Evolutionary conservation across 768 basidiomycete genomes (phyloP).

Genomic region (Boletus rubescentipes): DNA sequence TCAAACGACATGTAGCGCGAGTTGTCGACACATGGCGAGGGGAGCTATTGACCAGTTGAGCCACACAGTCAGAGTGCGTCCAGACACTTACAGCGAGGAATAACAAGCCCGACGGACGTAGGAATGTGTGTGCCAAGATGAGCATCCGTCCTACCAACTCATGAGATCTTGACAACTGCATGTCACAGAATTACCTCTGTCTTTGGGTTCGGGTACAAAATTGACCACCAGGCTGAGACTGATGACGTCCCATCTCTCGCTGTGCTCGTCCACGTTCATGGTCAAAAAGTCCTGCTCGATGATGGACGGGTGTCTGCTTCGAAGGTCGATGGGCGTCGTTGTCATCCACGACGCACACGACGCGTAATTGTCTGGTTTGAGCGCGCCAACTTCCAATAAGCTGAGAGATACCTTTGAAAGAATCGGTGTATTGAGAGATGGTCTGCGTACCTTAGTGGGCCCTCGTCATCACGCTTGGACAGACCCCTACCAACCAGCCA

Average conservation of each 20-base stretch:
- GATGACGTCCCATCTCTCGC: constrained; percentile 69
- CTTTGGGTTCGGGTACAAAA: constrained; percentile 72
- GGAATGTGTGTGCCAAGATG: constrained; percentile 53
- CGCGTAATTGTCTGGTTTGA: constrained; percentile 80
- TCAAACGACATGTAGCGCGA: constrained; percentile 76
- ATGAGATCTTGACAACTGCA: constrained; percentile 2
- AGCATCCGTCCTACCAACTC: constrained; percentile 65
- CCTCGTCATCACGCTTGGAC: constrained; percentile 23
- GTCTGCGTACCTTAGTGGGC: constrained; percentile 33
- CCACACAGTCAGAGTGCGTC: not conserved
- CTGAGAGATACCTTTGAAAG: constrained; percentile 43
- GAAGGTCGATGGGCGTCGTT: constrained; percentile 76
- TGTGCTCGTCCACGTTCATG: constrained; percentile 51
- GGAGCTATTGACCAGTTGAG: constrained; percentile 53
- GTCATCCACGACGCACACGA: constrained; percentile 70
- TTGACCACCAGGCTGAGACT: constrained; percentile 90
- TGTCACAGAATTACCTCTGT: constrained; percentile 57
- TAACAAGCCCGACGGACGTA: constrained; percentile 54
- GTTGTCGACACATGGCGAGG: constrained; percentile 80
- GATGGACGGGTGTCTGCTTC: constrained; percentile 79
- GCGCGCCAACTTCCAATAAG: constrained; percentile 85
- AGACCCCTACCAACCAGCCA: constrained; percentile 67
- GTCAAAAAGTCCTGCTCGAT: constrained; percentile 83
- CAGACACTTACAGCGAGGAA: constrained; percentile 63
- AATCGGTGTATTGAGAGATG: not conserved